A percentile compares a stretch with the other conserved stretches of the same genome.
Conservation (phyloP, 768 basidiomycete genomes). For the Agrocybe chaxingu region DNA sequence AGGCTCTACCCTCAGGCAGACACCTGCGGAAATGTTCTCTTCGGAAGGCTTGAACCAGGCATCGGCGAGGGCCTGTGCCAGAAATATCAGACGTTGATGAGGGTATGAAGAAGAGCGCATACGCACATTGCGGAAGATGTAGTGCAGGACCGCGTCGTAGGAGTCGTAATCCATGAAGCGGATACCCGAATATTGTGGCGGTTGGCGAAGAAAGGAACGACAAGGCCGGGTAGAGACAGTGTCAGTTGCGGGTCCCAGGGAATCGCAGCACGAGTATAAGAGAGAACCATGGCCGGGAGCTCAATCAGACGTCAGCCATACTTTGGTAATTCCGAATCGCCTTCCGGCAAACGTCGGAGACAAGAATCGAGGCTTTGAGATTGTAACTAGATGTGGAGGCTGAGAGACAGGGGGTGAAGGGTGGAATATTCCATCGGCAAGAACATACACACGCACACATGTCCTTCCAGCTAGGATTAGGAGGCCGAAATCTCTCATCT, state of each 20-base stretch:
- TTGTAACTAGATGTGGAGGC: conserved; percentile 21
- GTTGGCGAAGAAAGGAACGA: conserved; percentile 18
- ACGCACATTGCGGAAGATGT: conserved; percentile 71
- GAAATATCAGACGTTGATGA: neutral
- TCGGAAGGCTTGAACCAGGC: conserved; percentile 87
- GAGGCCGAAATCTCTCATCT: conserved; percentile 6
- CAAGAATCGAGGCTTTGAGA: conserved; percentile 24
- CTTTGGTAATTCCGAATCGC: conserved; percentile 27
- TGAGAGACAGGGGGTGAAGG: conserved; percentile 17
- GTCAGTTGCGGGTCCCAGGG: conserved; percentile 24
- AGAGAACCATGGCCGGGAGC: conserved; percentile 25
- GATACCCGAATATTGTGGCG: conserved; percentile 26
- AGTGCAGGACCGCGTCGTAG: conserved; percentile 76
- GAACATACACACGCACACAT: conserved; percentile 14
- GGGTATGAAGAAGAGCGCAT: conserved; percentile 4
- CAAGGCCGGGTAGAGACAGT: conserved; percentile 32
- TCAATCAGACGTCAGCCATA: conserved; percentile 29
- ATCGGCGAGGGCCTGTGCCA: conserved; percentile 66
- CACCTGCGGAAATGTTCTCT: conserved; percentile 77
- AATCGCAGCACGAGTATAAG: conserved; percentile 33
- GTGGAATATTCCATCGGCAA: conserved; percentile 24
- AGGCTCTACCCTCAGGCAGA: conserved; percentile 67
- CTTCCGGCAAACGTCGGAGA: conserved; percentile 17
- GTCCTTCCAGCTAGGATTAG: conserved; percentile 10
- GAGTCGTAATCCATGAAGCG: conserved; percentile 71